A percentile compares a stretch with the other conserved stretches of the same genome.
These are phyloP conservation scores for Didymella pomorum DNA, from an alignment of 2,329 filamentous ascomycete genomes.

Conservation along the genomic window DNA sequence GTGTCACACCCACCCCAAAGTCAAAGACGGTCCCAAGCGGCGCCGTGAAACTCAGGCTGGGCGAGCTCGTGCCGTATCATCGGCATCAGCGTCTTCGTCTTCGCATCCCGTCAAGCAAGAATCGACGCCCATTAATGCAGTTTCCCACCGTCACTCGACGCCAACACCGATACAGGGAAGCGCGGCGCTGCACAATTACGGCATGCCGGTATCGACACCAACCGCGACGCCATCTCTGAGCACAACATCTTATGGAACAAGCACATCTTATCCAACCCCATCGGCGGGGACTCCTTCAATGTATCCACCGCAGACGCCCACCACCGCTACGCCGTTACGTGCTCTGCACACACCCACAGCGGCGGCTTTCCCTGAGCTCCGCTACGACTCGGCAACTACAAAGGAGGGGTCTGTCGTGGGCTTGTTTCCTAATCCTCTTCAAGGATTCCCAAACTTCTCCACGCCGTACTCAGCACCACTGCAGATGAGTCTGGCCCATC, in stretches of 20 bases:
- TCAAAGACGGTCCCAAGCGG: conserved; percentile 54
- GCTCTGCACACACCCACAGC: conserved; percentile 33
- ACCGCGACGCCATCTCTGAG: conserved; percentile 30
- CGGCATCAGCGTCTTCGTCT: conserved; percentile 45
- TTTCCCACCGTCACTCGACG: conserved; percentile 41
- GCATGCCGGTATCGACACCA: conserved; percentile 39
- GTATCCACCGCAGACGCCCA: conserved; percentile 21
- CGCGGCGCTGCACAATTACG: conserved; percentile 34
- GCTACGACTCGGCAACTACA: conserved; percentile 11
- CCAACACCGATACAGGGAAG: conserved; percentile 39
- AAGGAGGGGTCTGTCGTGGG: conserved; percentile 41
- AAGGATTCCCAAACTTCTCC: conserved; percentile 36
- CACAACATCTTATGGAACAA: conserved; percentile 30
- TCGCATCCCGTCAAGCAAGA: conserved; percentile 47
- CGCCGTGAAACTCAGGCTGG: conserved; percentile 52
- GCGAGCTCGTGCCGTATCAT: conserved; percentile 48
- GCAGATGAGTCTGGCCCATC: conserved; percentile 30
- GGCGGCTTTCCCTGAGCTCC: conserved; percentile 25
- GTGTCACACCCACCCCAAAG: conserved; percentile 55
- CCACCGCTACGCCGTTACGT: conserved; percentile 32
- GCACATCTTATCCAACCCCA: conserved; percentile 38
- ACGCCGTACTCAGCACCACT: conserved; percentile 24
- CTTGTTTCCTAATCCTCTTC: conserved; percentile 45
- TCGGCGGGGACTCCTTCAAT: conserved; percentile 29
- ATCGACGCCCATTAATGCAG: conserved; percentile 28